A percentile compares a stretch with the other conserved stretches of the same genome.
phyloP scores from a whole-genome alignment of 1,284 basidiomycete genomes.

The Rhodotorula sp. region DNA sequence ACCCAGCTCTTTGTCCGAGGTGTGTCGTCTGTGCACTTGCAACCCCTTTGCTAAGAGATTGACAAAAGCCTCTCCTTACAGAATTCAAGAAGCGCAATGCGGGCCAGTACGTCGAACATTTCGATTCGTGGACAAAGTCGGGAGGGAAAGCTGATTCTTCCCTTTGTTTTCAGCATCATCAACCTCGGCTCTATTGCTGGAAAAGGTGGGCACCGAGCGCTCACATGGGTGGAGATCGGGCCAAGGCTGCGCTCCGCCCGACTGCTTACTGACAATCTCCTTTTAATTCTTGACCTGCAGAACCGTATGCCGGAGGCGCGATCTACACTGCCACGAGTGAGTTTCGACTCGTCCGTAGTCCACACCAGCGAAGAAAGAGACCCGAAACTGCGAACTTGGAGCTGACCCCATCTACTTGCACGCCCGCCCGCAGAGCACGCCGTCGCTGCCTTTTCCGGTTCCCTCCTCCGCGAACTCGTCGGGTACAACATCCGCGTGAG shows the following conservation, averaged over 20 bases:
- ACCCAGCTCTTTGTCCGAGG: slow-evolving; percentile 61
- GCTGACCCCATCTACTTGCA: neutral
- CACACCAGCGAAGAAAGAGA: neutral
- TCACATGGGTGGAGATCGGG: too few relatives aligned
- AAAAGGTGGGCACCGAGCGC: neutral
- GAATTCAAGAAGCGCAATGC: slow-evolving; percentile 85
- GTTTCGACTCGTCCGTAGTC: slow-evolving; percentile 47
- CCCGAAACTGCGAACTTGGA: neutral
- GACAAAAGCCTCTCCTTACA: slow-evolving; percentile 43
- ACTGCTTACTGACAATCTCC: too few relatives aligned
- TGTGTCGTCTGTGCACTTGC: slow-evolving; percentile 45
- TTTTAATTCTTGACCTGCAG: slow-evolving; percentile 47
- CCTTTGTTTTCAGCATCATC: slow-evolving; percentile 61
- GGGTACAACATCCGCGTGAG: slow-evolving; percentile 83
- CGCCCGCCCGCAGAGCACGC: slow-evolving; percentile 58
- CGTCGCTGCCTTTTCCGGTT: slow-evolving; percentile 80
- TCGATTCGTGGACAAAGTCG: neutral
- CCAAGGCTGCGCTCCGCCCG: too few relatives aligned
- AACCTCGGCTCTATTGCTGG: slow-evolving; percentile 79
- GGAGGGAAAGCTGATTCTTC: neutral
- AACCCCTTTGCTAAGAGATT: neutral
- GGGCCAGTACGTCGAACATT: slow-evolving; percentile 61
- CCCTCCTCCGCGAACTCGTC: slow-evolving; percentile 79
- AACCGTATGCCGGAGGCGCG: slow-evolving; percentile 81
- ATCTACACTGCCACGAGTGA: slow-evolving; percentile 50